Conservation (phyloP, 164 flowering plant species). For the Macadamia integrifolia region DNA sequence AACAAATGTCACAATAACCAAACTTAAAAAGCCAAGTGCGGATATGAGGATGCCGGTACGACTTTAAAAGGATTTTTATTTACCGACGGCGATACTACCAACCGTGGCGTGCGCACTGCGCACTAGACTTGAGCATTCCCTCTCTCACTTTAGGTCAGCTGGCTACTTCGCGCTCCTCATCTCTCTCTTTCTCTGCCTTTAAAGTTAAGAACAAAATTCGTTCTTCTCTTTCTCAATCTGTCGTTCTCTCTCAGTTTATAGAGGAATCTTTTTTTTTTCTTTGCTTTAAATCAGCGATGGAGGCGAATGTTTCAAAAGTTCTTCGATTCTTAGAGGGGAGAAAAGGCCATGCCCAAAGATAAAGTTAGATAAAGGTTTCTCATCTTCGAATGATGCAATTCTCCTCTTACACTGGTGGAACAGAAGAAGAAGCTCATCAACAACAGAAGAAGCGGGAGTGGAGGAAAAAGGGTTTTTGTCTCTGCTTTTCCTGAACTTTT, state of each 20-base stretch:
- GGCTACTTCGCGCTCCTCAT: background rate
- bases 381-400: no score
- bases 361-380: no score
- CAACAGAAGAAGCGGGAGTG: no score
- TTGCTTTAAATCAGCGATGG: constrained; percentile 14
- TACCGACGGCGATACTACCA: background rate
- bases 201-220: background rate
- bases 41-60: no score
- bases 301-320: constrained; percentile 19
- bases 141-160: background rate
- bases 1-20: no score
- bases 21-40: no score
- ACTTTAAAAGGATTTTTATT: no score
- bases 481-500: no score
- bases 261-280: constrained; percentile 4
- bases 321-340: constrained; percentile 5
- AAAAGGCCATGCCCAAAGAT: constrained; percentile 4
- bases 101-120: constrained; percentile 3
- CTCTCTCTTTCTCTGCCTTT: constrained; percentile 1
- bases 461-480: no score
- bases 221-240: background rate
- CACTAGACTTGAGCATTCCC: background rate
- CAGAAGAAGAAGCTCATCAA: no score
- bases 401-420: no score
- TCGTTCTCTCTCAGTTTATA: background rate